These are phyloP conservation scores for Coemansia sp. DNA, from an alignment of 192 early-diverging fungal genomes.

Conservation along the genomic window DNA sequence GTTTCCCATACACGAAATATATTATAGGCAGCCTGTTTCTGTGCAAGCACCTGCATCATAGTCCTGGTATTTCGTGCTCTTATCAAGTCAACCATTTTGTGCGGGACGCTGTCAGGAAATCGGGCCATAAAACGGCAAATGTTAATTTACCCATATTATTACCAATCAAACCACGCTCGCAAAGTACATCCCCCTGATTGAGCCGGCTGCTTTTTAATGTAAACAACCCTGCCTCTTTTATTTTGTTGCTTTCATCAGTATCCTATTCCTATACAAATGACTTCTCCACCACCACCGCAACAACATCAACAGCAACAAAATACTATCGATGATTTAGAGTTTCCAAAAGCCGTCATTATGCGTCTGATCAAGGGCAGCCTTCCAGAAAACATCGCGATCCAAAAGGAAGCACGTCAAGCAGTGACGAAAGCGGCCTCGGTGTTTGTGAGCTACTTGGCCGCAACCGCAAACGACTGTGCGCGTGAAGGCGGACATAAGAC, in stretches of 20 bases:
- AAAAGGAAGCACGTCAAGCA: conserved; percentile 44
- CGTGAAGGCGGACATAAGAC: conserved; percentile 46
- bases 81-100: no score
- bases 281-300: not conserved
- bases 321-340: conserved; percentile 47
- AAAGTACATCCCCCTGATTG: not conserved
- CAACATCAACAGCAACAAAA: not conserved
- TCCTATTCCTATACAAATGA: not conserved
- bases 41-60: no score
- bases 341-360: conserved; percentile 46
- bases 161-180: not conserved
- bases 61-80: no score
- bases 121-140: no score
- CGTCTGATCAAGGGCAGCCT: conserved; percentile 41
- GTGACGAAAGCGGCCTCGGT: conserved; percentile 35
- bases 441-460: conserved; percentile 53
- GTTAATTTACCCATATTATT: no score
- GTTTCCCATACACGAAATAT: no score
- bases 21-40: no score
- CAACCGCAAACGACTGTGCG: conserved; percentile 50
- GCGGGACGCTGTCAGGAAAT: no score
- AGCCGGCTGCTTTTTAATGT: no score
- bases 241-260: not conserved
- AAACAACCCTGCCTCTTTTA: no score
- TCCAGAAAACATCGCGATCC: conserved; percentile 46